phyloP scores from a whole-genome alignment of 2,329 filamentous ascomycete species.

The Didymella arachidicola region DNA sequence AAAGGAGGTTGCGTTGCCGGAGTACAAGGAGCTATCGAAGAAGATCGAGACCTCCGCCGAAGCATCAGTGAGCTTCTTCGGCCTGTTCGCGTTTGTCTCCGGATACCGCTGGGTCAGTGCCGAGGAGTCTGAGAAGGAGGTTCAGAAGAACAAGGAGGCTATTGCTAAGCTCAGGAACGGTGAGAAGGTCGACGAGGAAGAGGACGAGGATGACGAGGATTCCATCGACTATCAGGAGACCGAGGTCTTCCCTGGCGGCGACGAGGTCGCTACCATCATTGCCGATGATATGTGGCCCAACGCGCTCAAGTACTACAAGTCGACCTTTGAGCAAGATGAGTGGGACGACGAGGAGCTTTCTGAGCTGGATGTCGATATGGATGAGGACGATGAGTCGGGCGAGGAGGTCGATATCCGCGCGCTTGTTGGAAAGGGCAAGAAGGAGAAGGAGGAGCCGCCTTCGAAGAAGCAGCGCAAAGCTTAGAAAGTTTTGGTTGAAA shows the following conservation, averaged over 20 bases:
- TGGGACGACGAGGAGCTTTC: conserved; percentile 71
- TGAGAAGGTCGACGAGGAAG: conserved; percentile 49
- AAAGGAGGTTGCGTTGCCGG: conserved; percentile 62
- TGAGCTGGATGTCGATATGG: conserved; percentile 70
- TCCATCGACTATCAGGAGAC: conserved; percentile 71
- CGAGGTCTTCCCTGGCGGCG: conserved; percentile 88
- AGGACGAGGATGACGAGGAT: conserved; percentile 65
- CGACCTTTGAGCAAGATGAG: conserved; percentile 68
- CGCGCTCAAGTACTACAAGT: conserved; percentile 84
- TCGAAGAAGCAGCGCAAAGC: conserved; percentile 55
- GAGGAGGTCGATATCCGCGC: conserved; percentile 62
- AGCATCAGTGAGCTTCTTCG: conserved; percentile 80
- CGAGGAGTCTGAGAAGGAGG: conserved; percentile 72
- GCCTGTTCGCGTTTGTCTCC: conserved; percentile 79
- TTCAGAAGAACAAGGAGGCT: conserved; percentile 67
- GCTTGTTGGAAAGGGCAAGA: conserved; percentile 59
- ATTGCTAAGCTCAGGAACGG: conserved; percentile 56
- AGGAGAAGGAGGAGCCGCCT: conserved; percentile 38
- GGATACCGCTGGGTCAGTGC: conserved; percentile 72
- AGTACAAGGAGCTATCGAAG: conserved; percentile 63
- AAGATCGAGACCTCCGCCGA: conserved; percentile 66
- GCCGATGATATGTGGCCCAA: conserved; percentile 89
- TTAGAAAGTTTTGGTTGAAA: conserved; percentile 17
- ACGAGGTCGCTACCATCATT: conserved; percentile 80
- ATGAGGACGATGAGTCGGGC: conserved; percentile 61